Percentiles rank a stretch among this genome's conserved stretches.
phyloP scores from a whole-genome alignment of 177 flowering plant genomes.

The Vitis hybrid region DNA sequence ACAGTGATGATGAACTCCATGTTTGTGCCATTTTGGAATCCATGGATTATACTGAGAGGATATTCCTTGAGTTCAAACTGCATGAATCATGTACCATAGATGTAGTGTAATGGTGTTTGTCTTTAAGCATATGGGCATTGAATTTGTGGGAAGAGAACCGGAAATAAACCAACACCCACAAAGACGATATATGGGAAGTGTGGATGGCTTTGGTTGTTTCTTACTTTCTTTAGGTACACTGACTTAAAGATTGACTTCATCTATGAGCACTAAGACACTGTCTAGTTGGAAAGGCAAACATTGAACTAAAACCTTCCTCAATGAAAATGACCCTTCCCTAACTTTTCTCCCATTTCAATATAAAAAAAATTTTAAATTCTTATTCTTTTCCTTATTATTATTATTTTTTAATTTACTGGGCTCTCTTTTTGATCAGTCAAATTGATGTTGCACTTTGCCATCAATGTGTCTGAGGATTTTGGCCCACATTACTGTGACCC shows the following conservation, averaged over 20 bases:
- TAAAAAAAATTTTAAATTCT: background rate
- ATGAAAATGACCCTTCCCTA: slow-evolving; percentile 36
- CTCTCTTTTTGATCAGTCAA: background rate
- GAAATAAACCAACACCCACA: background rate
- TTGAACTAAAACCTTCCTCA: background rate
- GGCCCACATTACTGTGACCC: too few relatives aligned
- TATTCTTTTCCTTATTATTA: background rate
- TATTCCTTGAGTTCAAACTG: too few relatives aligned
- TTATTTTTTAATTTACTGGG: background rate
- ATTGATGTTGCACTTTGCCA: too few relatives aligned
- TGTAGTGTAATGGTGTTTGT: too few relatives aligned
- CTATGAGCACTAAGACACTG: slow-evolving; percentile 17
- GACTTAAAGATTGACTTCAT: background rate
- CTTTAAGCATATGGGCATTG: background rate
- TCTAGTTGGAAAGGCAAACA: slow-evolving; percentile 16
- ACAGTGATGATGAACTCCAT: too few relatives aligned
- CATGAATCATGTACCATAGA: too few relatives aligned
- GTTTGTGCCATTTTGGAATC: too few relatives aligned
- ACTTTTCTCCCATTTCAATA: slow-evolving; percentile 18
- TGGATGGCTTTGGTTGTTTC: background rate
- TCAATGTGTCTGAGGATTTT: too few relatives aligned
- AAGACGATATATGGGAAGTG: background rate
- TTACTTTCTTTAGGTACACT: slow-evolving; percentile 2
- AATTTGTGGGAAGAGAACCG: background rate
- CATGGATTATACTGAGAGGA: too few relatives aligned